A percentile compares a stretch with the other conserved stretches of the same genome.
phyloP scores from a whole-genome alignment of 495 filamentous ascomycete genomes.

The Hyaloscypha variabilis region DNA sequence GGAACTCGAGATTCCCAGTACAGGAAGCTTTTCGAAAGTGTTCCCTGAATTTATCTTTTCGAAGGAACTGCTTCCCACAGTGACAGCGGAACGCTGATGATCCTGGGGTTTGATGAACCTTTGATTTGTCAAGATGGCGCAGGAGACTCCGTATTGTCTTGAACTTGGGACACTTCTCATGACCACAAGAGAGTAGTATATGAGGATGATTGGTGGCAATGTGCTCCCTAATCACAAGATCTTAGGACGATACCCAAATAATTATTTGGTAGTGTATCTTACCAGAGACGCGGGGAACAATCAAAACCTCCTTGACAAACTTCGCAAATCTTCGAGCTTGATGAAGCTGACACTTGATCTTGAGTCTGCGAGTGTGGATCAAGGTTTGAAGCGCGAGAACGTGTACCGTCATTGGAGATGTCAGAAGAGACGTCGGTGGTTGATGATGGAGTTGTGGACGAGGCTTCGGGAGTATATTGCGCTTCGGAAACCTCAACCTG shows the following conservation, averaged over 20 bases:
- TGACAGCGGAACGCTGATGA: slow-evolving; percentile 12
- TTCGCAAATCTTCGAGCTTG: slow-evolving; percentile 9
- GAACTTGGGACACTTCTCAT: background rate
- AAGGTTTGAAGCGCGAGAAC: no score
- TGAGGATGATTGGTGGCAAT: slow-evolving; percentile 3
- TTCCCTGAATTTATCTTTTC: slow-evolving; percentile 14
- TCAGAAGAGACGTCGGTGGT: background rate
- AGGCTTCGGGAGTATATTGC: slow-evolving; percentile 5
- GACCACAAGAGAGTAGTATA: slow-evolving; percentile 10
- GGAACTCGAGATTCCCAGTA: slow-evolving; percentile 2
- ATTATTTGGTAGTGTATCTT: no score
- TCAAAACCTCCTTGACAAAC: slow-evolving; percentile 10
- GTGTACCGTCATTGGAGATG: background rate
- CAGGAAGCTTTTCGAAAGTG: slow-evolving; percentile 10
- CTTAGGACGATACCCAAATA: no score
- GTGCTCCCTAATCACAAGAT: slow-evolving; percentile 13
- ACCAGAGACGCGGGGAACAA: slow-evolving; percentile 16
- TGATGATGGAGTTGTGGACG: slow-evolving; percentile 5
- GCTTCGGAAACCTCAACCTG: background rate
- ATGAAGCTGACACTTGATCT: slow-evolving; percentile 2
- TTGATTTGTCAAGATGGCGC: slow-evolving; percentile 7
- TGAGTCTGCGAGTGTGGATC: background rate
- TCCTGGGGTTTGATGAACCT: background rate
- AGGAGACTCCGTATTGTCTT: background rate
- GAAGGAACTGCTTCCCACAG: background rate